Conservation (phyloP, 345 rosid genomes). For the Geranium brycei region DNA sequence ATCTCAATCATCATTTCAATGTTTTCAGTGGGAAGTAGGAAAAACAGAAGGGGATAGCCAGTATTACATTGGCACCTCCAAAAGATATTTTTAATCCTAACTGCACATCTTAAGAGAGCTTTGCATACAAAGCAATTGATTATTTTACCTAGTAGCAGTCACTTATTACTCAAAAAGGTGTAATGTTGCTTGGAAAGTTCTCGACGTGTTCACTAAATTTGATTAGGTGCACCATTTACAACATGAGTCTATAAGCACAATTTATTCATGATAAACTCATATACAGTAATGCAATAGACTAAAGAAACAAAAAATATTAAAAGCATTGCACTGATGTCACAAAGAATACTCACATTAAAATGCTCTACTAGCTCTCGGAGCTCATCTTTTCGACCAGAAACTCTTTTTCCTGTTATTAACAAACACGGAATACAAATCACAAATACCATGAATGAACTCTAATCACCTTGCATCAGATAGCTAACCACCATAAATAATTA, state of each 20-base stretch:
- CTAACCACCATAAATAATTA: neutral
- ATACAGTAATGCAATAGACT: too few relatives aligned
- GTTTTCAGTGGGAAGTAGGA: neutral
- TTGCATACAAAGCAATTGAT: neutral
- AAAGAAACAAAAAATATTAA: too few relatives aligned
- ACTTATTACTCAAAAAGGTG: neutral
- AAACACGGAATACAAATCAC: neutral
- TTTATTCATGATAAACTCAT: neutral
- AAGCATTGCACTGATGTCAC: neutral
- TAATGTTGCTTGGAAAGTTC: too few relatives aligned
- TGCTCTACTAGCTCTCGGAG: constrained; percentile 80
- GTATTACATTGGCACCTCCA: neutral
- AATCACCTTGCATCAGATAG: constrained; percentile 5
- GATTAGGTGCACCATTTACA: neutral
- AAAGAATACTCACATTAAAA: constrained; percentile 58
- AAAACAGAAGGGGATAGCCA: neutral
- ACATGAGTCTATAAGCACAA: neutral
- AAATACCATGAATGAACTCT: neutral
- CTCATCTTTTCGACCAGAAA: constrained; percentile 60
- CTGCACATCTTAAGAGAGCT: neutral
- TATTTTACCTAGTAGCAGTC: neutral
- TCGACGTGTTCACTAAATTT: too few relatives aligned
- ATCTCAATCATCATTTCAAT: neutral
- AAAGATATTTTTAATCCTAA: too few relatives aligned
- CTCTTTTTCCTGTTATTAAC: constrained; percentile 52